phyloP scores from a whole-genome alignment of 345 rosid species.

The Rhizophora apiculata region DNA sequence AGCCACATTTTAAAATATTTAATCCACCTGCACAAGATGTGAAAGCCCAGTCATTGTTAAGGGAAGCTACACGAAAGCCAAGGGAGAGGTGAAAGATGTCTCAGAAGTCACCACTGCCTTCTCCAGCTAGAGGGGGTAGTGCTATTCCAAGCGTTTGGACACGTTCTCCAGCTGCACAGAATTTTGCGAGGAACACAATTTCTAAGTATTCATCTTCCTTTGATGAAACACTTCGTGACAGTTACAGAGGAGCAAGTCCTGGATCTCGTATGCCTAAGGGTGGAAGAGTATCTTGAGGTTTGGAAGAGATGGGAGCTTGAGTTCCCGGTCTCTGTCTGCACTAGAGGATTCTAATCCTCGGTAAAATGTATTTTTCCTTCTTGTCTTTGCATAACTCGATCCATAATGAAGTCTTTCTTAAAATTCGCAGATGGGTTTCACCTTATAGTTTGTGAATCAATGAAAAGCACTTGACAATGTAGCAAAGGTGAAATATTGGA shows the following conservation, averaged over 20 bases:
- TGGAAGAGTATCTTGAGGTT: conserved; percentile 67
- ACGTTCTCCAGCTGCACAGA: conserved; percentile 95
- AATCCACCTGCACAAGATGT: conserved; percentile 74
- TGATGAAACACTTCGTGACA: conserved; percentile 93
- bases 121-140: conserved; percentile 91
- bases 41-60: conserved; percentile 78
- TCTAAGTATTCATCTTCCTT: conserved; percentile 78
- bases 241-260: conserved; percentile 86
- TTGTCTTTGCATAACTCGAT: not conserved
- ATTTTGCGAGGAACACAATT: conserved; percentile 82
- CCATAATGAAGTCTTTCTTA: too few species aligned
- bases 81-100: conserved; percentile 80
- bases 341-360: conserved; percentile 52
- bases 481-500: too few species aligned
- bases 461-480: too few species aligned
- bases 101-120: conserved; percentile 84
- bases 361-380: conserved; percentile 24
- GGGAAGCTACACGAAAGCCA: conserved; percentile 83
- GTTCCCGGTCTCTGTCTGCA: conserved; percentile 49
- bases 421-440: too few species aligned
- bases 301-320: conserved; percentile 62
- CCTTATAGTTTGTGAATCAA: too few species aligned
- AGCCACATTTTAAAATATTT: conserved; percentile 75
- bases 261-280: conserved; percentile 62
- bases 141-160: conserved; percentile 79